A percentile compares a stretch with the other conserved stretches of the same genome.
Evolutionary conservation across 1,284 basidiomycete species (phyloP).

Genomic region (Ustilago xerochloae): DNA sequence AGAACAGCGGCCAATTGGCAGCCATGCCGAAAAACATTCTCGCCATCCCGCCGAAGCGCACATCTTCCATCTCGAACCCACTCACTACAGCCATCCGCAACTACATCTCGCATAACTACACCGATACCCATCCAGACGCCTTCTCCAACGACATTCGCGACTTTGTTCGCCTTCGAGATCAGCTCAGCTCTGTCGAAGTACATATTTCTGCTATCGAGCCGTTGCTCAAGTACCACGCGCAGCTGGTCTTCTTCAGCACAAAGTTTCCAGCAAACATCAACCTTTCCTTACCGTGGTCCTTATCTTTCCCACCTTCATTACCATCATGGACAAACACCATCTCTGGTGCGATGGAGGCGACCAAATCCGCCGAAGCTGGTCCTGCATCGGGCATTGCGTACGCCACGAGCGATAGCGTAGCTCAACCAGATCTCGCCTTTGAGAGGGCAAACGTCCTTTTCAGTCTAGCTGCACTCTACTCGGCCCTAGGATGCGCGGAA

Average conservation of each 20-base stretch:
- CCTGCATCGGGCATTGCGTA: constrained; percentile 30
- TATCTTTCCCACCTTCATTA: constrained; percentile 49
- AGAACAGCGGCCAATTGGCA: too few relatives aligned
- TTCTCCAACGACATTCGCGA: constrained; percentile 81
- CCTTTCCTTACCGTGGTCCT: constrained; percentile 56
- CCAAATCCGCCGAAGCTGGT: constrained; percentile 38
- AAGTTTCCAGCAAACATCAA: constrained; percentile 76
- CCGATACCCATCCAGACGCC: constrained; percentile 86
- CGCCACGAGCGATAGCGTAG: constrained; percentile 42
- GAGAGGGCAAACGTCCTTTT: constrained; percentile 60
- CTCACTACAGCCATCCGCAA: constrained; percentile 72
- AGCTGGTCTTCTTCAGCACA: constrained; percentile 80
- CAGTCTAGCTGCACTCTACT: constrained; percentile 53
- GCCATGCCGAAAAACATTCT: constrained; percentile 61
- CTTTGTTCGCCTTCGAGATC: constrained; percentile 77
- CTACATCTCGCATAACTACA: constrained; percentile 78
- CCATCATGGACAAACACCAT: constrained; percentile 45
- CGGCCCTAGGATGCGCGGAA: constrained; percentile 52
- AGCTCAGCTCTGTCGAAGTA: constrained; percentile 73
- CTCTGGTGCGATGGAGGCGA: constrained; percentile 43
- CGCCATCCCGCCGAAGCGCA: constrained; percentile 53
- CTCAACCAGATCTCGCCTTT: constrained; percentile 52
- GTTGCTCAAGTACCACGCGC: constrained; percentile 79
- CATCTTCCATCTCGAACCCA: constrained; percentile 32
- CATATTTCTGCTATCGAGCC: constrained; percentile 59